Evolutionary conservation across 2,329 filamentous ascomycete species (phyloP).

Genomic region (Aspergillus unguis): DNA sequence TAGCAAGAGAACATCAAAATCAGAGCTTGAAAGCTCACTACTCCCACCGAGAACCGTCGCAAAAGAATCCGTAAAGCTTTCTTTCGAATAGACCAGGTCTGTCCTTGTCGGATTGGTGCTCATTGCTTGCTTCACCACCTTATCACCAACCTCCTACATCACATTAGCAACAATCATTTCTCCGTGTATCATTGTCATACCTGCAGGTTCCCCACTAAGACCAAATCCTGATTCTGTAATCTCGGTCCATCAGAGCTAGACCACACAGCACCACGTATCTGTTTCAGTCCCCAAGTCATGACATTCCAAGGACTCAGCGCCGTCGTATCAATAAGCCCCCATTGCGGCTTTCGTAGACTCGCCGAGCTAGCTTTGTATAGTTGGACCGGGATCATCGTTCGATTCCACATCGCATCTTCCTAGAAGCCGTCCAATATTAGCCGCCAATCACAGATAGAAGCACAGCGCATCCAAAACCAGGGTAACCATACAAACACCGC

Average conservation of each 20-base stretch:
- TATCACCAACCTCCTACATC: slow-evolving; percentile 51
- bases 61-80: slow-evolving; percentile 62
- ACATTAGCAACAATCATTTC: neutral
- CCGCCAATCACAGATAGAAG: neutral
- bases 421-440: slow-evolving; percentile 17
- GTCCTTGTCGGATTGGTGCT: slow-evolving; percentile 51
- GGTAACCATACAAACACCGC: slow-evolving; percentile 60
- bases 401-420: slow-evolving; percentile 67
- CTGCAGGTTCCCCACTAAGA: slow-evolving; percentile 57
- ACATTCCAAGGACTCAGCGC: slow-evolving; percentile 63
- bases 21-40: slow-evolving; percentile 56
- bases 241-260: slow-evolving; percentile 30
- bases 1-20: slow-evolving; percentile 66
- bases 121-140: slow-evolving; percentile 48
- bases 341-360: slow-evolving; percentile 69
- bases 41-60: slow-evolving; percentile 49
- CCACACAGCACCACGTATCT: slow-evolving; percentile 59
- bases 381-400: slow-evolving; percentile 66
- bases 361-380: slow-evolving; percentile 64
- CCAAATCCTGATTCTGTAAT: slow-evolving; percentile 43
- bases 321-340: slow-evolving; percentile 49
- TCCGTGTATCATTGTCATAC: slow-evolving; percentile 27
- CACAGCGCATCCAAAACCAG: neutral
- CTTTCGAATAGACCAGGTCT: slow-evolving; percentile 65
- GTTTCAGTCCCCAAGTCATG: slow-evolving; percentile 70